Percentiles rank a stretch among this genome's conserved stretches.
These are phyloP conservation scores for Diospyros lotus DNA, from an alignment of 148 eudicot genomes.

Conservation along the genomic window DNA sequence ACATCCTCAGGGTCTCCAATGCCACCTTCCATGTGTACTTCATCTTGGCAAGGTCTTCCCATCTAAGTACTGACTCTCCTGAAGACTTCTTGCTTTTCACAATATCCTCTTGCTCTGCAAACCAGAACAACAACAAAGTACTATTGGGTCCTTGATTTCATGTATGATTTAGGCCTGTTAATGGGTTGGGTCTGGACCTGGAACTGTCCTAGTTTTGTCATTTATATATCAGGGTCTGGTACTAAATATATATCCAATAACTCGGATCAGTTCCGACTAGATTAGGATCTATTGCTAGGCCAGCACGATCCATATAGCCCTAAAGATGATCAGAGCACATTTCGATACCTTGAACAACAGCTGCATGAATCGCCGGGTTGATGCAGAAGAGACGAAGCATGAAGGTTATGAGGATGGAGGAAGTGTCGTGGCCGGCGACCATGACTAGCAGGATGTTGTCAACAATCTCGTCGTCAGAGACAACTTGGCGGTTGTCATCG, in stretches of 20 bases:
- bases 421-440: constrained; percentile 47
- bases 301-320: too few species aligned
- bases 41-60: constrained; percentile 51
- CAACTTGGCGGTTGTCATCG: constrained; percentile 14
- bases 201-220: too few species aligned
- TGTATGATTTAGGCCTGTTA: too few species aligned
- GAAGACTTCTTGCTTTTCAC: constrained; percentile 19
- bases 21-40: constrained; percentile 52
- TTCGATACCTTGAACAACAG: constrained; percentile 34
- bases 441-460: constrained; percentile 39
- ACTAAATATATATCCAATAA: too few species aligned
- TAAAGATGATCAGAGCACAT: background rate
- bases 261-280: too few species aligned
- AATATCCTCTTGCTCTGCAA: constrained; percentile 44
- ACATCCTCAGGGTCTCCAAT: constrained; percentile 33
- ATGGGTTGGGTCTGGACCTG: too few species aligned
- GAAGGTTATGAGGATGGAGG: constrained; percentile 36
- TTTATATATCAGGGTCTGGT: background rate
- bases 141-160: too few species aligned
- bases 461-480: constrained; percentile 42
- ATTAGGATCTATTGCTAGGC: too few species aligned
- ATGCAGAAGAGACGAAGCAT: constrained; percentile 27
- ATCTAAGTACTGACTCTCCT: constrained; percentile 30
- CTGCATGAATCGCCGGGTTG: constrained; percentile 13
- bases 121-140: background rate